Percentiles rank a stretch among this genome's conserved stretches.
Evolutionary conservation across 2,329 filamentous ascomycete species (phyloP).

Genomic region (Penicillium vulpinum): DNA sequence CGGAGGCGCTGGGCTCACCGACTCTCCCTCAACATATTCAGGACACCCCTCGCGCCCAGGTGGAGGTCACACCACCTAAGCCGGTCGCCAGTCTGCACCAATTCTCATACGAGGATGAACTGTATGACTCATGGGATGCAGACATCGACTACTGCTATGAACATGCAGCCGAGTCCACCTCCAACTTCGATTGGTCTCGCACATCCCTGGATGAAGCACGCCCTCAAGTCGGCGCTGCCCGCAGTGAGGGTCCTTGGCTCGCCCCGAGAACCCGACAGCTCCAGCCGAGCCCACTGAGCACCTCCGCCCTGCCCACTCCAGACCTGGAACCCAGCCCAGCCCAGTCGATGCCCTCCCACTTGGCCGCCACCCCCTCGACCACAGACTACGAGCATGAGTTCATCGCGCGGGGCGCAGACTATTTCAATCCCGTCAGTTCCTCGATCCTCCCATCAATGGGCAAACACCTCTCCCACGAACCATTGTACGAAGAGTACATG

Average conservation of each 20-base stretch:
- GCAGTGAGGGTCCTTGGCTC: conserved; percentile 16
- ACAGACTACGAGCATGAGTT: conserved; percentile 29
- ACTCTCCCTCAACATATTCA: conserved; percentile 33
- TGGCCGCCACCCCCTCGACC: conserved; percentile 33
- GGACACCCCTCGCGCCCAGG: conserved; percentile 17
- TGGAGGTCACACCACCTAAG: conserved; percentile 15
- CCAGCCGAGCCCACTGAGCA: conserved; percentile 26
- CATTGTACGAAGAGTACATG: conserved; percentile 44
- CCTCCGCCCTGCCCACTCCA: conserved; percentile 30
- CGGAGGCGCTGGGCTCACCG: conserved; percentile 48
- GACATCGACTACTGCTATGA: conserved; percentile 65
- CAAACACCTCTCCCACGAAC: conserved; percentile 36
- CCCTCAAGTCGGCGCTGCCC: conserved; percentile 16
- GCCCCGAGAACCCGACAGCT: conserved; percentile 15
- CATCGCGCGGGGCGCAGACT: conserved; percentile 22
- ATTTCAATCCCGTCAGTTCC: conserved; percentile 32
- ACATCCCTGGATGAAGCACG: conserved; percentile 35
- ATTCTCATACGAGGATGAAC: conserved; percentile 28
- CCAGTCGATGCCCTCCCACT: conserved; percentile 30
- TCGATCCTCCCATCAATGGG: conserved; percentile 34
- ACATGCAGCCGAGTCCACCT: conserved; percentile 60
- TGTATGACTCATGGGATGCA: conserved; percentile 58
- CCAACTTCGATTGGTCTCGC: conserved; percentile 60
- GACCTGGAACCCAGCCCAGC: conserved; percentile 37
- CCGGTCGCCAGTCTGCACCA: conserved; percentile 18